A percentile compares a stretch with the other conserved stretches of the same genome.
phyloP scores from a whole-genome alignment of 2,329 filamentous ascomycete species.

The Ophiostoma piceae region DNA sequence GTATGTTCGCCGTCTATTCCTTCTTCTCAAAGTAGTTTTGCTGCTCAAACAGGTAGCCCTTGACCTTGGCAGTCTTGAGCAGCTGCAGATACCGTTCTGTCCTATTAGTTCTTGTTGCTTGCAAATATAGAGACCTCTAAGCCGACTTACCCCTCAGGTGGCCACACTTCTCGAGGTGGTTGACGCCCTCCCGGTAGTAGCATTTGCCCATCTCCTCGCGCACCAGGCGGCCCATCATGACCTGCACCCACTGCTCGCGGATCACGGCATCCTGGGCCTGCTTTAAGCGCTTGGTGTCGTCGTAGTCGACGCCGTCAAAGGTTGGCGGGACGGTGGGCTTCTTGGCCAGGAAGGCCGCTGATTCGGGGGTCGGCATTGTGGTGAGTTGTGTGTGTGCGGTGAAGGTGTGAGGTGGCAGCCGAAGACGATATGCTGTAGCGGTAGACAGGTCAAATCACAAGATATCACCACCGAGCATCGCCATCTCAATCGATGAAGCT shows the following conservation, averaged over 20 bases:
- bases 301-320: constrained; percentile 82
- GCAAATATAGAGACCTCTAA: too few relatives aligned
- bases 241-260: constrained; percentile 81
- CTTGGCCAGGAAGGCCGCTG: constrained; percentile 72
- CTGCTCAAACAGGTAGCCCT: constrained; percentile 74
- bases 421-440: background rate
- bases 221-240: constrained; percentile 82
- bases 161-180: constrained; percentile 84
- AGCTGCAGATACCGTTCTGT: constrained; percentile 74
- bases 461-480: background rate
- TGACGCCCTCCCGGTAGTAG: constrained; percentile 77
- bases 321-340: constrained; percentile 78
- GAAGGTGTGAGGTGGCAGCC: background rate
- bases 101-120: background rate
- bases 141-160: constrained; percentile 61
- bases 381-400: background rate
- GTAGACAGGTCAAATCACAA: background rate
- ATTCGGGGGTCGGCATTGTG: constrained; percentile 77
- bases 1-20: background rate
- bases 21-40: constrained; percentile 63
- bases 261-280: constrained; percentile 76
- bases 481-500: constrained; percentile 11
- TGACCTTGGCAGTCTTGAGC: constrained; percentile 69
- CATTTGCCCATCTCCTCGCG: constrained; percentile 80
- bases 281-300: constrained; percentile 75